Evolutionary conservation across 495 filamentous ascomycete species (phyloP).

Genomic region (Neurospora sp.): DNA sequence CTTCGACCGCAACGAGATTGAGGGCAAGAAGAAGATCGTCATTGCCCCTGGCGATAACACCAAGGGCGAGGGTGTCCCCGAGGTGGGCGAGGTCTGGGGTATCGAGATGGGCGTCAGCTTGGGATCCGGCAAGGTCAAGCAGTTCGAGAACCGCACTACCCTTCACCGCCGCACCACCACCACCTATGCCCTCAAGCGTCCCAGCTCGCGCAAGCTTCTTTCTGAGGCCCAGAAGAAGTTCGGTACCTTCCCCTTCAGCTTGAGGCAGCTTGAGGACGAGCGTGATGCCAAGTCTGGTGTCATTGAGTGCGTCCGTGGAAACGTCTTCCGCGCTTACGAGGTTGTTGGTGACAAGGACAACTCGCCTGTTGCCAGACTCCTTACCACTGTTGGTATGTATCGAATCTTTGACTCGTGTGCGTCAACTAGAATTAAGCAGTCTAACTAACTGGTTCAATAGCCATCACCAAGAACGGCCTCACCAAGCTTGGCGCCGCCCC

Average conservation of each 20-base stretch:
- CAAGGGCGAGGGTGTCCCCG: conserved; percentile 84
- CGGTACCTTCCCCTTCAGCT: conserved; percentile 92
- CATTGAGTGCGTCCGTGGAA: conserved; percentile 84
- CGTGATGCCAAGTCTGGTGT: conserved; percentile 92
- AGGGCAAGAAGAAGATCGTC: conserved; percentile 97
- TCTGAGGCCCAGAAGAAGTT: conserved; percentile 95
- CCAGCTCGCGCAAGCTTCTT: conserved; percentile 78
- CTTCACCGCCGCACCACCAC: conserved; percentile 86
- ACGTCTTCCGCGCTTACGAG: conserved; percentile 90
- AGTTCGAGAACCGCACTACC: conserved; percentile 72
- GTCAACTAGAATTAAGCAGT: background rate
- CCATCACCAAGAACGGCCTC: conserved; percentile 95
- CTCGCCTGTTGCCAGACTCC: conserved; percentile 68
- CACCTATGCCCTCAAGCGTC: conserved; percentile 84
- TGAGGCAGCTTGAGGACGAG: conserved; percentile 95
- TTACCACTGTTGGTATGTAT: conserved; percentile 84
- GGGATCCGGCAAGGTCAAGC: conserved; percentile 91
- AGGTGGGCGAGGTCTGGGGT: conserved; percentile 94
- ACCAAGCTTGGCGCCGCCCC: conserved; percentile 71
- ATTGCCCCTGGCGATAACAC: conserved; percentile 73
- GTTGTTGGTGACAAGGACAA: conserved; percentile 86
- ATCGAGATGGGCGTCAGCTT: conserved; percentile 89
- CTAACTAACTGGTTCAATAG: conserved; percentile 36
- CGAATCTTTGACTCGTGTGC: background rate
- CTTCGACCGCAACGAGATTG: conserved; percentile 94